Conservation (phyloP, 306 rosid species). For the Notholithocarpus densiflorus region DNA sequence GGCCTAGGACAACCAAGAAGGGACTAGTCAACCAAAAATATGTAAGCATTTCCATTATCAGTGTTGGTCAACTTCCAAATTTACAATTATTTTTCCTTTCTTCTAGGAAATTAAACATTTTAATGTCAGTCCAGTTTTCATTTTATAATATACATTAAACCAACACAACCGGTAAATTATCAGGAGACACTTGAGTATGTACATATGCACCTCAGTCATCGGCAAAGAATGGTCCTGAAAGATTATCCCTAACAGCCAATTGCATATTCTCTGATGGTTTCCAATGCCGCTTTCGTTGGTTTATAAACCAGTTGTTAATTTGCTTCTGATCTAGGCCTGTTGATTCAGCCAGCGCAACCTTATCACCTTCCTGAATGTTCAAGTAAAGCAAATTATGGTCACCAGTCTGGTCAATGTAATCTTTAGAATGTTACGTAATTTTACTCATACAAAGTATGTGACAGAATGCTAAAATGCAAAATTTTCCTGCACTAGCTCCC, state of each 20-base stretch:
- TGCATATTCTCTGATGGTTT: slow-evolving; percentile 85
- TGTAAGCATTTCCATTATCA: slow-evolving; percentile 25
- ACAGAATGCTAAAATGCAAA: too few species aligned
- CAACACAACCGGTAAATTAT: slow-evolving; percentile 25
- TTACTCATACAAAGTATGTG: too few species aligned
- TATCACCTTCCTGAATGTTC: slow-evolving; percentile 74
- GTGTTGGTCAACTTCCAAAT: slow-evolving; percentile 29
- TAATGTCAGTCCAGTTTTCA: slow-evolving; percentile 20
- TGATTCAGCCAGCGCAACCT: slow-evolving; percentile 68
- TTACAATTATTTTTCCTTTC: slow-evolving; percentile 26
- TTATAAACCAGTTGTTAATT: slow-evolving; percentile 96
- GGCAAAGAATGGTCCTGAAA: slow-evolving; percentile 47
- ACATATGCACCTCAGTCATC: slow-evolving; percentile 34
- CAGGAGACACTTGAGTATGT: slow-evolving; percentile 29
- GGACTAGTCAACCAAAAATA: not conserved
- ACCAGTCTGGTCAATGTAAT: not conserved
- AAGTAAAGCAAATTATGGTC: not conserved
- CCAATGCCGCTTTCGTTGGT: slow-evolving; percentile 97
- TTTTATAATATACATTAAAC: slow-evolving; percentile 39
- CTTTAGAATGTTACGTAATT: not conserved
- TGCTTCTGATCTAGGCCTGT: slow-evolving; percentile 94
- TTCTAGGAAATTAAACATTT: slow-evolving; percentile 31
- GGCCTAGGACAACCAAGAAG: not conserved
- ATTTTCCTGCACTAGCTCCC: too few species aligned
- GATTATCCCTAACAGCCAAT: slow-evolving; percentile 65